Conservation (phyloP, 805 yeast genomes). For the Yarrowia phangngaensis region DNA sequence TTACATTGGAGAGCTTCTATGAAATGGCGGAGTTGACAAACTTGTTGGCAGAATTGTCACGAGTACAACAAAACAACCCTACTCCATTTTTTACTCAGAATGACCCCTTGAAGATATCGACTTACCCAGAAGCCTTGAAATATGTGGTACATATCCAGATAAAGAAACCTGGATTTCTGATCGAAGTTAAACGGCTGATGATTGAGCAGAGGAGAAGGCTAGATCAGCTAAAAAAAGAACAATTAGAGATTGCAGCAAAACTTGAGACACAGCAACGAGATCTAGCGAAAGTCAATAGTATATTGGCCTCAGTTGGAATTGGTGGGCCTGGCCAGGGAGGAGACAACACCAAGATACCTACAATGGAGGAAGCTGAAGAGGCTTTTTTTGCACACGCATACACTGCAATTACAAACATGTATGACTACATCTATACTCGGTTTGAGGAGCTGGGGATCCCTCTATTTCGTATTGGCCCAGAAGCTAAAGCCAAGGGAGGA, state of each 20-base stretch:
- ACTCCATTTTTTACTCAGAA: conserved; percentile 9
- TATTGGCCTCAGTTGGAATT: conserved; percentile 3
- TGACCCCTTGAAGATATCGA: conserved; percentile 13
- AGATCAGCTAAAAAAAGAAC: conserved; percentile 5
- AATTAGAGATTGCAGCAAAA: not conserved
- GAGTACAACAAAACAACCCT: not conserved
- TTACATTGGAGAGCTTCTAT: too few relatives aligned
- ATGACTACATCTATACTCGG: conserved; percentile 22
- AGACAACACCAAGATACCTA: not conserved
- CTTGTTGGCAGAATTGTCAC: conserved; percentile 15
- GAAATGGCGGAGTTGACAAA: conserved; percentile 14
- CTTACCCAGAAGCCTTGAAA: conserved; percentile 13
- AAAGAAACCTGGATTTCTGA: conserved; percentile 2
- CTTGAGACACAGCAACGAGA: conserved; percentile 1
- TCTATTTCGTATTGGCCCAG: conserved; percentile 7
- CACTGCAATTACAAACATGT: conserved; percentile 14
- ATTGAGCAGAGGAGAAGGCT: conserved; percentile 10
- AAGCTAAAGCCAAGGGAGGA: conserved; percentile 17
- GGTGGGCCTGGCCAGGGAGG: not conserved
- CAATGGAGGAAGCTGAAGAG: conserved; percentile 4
- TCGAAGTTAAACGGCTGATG: conserved; percentile 9
- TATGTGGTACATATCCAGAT: conserved; percentile 10
- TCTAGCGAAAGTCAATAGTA: not conserved
- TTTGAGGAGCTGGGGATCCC: conserved; percentile 19
- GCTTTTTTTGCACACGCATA: not conserved